Evolutionary conservation across 2,329 filamentous ascomycete genomes (phyloP).

Genomic region (Verticillium isaacii): DNA sequence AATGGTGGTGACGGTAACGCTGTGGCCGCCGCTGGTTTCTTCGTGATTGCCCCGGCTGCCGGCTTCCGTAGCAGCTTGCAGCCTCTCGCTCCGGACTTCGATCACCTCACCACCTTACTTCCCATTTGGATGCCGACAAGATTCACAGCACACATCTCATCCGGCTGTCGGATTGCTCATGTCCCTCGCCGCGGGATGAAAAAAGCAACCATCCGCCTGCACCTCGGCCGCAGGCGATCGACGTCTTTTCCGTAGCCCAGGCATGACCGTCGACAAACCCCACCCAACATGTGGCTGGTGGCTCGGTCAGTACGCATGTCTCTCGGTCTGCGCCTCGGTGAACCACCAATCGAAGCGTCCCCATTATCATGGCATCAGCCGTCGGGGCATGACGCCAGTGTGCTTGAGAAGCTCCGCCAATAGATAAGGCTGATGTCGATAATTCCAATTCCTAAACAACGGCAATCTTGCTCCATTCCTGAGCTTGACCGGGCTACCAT

Average conservation of each 20-base stretch:
- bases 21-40: background rate
- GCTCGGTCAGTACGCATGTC: background rate
- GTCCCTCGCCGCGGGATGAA: background rate
- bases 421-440: background rate
- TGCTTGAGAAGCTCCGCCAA: background rate
- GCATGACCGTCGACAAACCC: background rate
- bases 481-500: background rate
- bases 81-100: too few relatives aligned
- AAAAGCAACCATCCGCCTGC: background rate
- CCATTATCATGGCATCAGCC: background rate
- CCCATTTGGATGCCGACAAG: too few relatives aligned
- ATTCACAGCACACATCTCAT: background rate
- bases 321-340: background rate
- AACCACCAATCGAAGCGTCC: background rate
- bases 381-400: background rate
- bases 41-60: too few relatives aligned
- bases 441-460: background rate
- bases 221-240: background rate
- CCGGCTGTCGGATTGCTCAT: background rate
- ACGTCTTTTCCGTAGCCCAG: background rate
- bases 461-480: background rate
- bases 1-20: background rate
- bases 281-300: background rate
- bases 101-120: too few relatives aligned
- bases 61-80: too few relatives aligned